phyloP scores from a whole-genome alignment of 2,329 filamentous ascomycete species.

The Parastagonospora nodorum region DNA sequence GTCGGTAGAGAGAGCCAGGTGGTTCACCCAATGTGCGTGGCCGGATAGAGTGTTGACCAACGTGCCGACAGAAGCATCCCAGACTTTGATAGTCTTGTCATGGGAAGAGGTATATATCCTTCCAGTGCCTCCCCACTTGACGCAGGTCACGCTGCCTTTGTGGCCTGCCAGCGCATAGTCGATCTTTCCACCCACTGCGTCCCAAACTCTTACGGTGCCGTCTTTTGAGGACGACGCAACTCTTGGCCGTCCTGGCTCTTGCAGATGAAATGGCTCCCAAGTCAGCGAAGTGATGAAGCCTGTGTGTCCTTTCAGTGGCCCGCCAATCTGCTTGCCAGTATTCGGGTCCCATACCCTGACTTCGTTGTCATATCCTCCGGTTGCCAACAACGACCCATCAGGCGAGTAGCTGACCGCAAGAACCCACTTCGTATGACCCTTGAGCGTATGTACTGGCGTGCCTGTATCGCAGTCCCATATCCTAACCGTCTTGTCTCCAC shows the following conservation, averaged over 20 bases:
- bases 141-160: slow-evolving; percentile 85
- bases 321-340: slow-evolving; percentile 74
- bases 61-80: slow-evolving; percentile 80
- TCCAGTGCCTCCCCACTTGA: slow-evolving; percentile 92
- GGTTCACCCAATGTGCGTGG: slow-evolving; percentile 95
- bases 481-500: slow-evolving; percentile 86
- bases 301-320: slow-evolving; percentile 78
- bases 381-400: slow-evolving; percentile 79
- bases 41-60: slow-evolving; percentile 77
- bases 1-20: slow-evolving; percentile 90
- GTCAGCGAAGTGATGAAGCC: slow-evolving; percentile 88
- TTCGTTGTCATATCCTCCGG: slow-evolving; percentile 90
- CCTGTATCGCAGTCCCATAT: slow-evolving; percentile 96
- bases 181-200: slow-evolving; percentile 75
- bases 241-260: slow-evolving; percentile 72
- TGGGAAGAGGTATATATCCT: slow-evolving; percentile 64
- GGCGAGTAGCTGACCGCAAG: slow-evolving; percentile 86
- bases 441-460: slow-evolving; percentile 82
- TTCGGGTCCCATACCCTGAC: slow-evolving; percentile 88
- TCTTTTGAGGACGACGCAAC: slow-evolving; percentile 91
- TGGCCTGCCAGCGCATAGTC: slow-evolving; percentile 87
- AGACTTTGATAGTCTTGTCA: slow-evolving; percentile 91
- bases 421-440: slow-evolving; percentile 90
- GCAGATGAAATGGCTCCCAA: slow-evolving; percentile 93
- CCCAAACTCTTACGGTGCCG: slow-evolving; percentile 84